phyloP scores from a whole-genome alignment of 2,329 filamentous ascomycete species.

The Trichoderma sp. region DNA sequence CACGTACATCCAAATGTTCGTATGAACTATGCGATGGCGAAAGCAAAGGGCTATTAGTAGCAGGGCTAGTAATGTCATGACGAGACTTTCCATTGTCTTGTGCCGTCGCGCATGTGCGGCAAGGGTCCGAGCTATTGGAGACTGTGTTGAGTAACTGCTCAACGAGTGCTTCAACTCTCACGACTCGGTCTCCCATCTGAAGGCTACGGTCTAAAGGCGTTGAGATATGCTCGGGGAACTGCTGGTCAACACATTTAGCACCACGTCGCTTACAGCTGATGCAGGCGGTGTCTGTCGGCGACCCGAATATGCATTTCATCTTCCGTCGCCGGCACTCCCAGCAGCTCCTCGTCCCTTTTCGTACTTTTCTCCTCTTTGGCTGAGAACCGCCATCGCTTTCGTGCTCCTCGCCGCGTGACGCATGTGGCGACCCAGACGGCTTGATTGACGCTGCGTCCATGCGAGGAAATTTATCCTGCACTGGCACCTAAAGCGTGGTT shows the following conservation, averaged over 20 bases:
- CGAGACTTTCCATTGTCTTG: not conserved
- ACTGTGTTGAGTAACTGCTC: constrained; percentile 29
- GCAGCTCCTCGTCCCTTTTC: constrained; percentile 59
- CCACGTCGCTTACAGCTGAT: constrained; percentile 47
- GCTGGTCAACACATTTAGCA: constrained; percentile 50
- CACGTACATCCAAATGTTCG: not conserved
- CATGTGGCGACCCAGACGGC: not conserved
- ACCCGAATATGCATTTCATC: constrained; percentile 49
- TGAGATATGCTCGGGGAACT: constrained; percentile 40
- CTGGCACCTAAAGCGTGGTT: not conserved
- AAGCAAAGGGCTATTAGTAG: not conserved
- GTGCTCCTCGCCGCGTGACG: not conserved
- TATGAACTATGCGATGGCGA: not conserved
- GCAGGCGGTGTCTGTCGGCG: constrained; percentile 42
- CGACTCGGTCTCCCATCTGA: constrained; percentile 34
- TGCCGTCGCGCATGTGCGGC: not conserved
- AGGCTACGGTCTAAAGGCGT: constrained; percentile 23
- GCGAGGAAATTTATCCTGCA: not conserved
- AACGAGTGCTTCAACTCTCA: constrained; percentile 40
- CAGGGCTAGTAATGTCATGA: not conserved
- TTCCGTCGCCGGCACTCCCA: constrained; percentile 62
- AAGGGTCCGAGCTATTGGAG: not conserved
- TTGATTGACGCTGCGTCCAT: not conserved
- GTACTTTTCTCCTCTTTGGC: constrained; percentile 32
- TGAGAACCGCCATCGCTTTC: not conserved